Conservation (phyloP, 257 asterid genomes). For the Scutellaria galericulata region DNA sequence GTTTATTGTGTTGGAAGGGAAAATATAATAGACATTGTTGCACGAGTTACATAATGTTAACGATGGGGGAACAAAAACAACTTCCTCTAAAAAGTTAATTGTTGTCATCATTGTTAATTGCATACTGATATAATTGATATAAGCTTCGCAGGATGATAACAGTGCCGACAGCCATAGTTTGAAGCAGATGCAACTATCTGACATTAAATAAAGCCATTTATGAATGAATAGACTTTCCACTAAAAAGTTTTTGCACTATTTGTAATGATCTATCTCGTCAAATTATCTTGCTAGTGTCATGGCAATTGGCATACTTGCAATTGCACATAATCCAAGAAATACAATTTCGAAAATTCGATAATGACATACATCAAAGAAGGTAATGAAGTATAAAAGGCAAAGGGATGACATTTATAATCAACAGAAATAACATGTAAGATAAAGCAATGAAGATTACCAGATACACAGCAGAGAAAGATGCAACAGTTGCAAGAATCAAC, state of each 20-base stretch:
- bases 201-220: too few species aligned
- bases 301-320: not conserved
- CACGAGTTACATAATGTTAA: not conserved
- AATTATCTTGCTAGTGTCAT: not conserved
- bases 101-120: too few species aligned
- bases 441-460: slow-evolving; percentile 59
- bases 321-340: slow-evolving; percentile 8
- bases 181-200: too few species aligned
- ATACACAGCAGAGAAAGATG: slow-evolving; percentile 62
- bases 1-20: not conserved
- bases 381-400: slow-evolving; percentile 16
- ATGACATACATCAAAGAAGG: not conserved
- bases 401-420: slow-evolving; percentile 4
- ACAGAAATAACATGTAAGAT: slow-evolving; percentile 15
- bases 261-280: not conserved
- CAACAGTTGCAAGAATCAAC: slow-evolving; percentile 70
- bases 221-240: too few species aligned
- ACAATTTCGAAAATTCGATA: slow-evolving; percentile 2
- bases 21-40: not conserved
- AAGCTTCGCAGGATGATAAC: too few species aligned
- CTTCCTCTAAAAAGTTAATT: too few species aligned
- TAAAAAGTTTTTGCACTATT: not conserved
- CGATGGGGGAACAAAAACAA: not conserved
- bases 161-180: not conserved
- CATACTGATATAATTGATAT: too few species aligned